Evolutionary conservation across 192 early-diverging fungal species (phyloP), one percentile per base, ranked within the genome.

Genomic region (Backusella liffmaniae): DNA sequence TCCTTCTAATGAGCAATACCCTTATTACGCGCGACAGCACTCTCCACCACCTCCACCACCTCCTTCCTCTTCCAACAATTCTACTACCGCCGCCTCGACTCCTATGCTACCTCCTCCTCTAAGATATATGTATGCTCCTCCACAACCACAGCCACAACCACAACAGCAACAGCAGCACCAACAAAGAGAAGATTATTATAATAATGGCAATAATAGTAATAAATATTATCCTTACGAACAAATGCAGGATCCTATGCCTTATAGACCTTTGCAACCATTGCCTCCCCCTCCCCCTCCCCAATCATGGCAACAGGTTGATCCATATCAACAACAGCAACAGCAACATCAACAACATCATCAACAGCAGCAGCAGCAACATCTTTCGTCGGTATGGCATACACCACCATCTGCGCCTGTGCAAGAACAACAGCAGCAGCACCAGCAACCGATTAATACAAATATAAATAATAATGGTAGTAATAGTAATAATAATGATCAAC

Each of bases 1-100:
- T 37, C 73, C 12, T 10, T 7, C 37, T 12, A 46, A 49, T 37
- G 32, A 67, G 16, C 30, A 49, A 13, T 42, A 41, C 26, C 46
- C 68, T 56, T 72, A 73, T 44, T 73, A 76, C 29, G 41, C 51
- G 53, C 34, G 68, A 70, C 75, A 76, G 21, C 68, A 49, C 70
- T 71, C 75, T 21, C 56, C 67, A 41, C 42, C 30, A 66, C 76
- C 49, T 42, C 67, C 53, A 56, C 56, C 23, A 1, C 56, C 53
- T 21, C 53, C 66, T 66, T 26, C 29, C 2, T 26, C 70, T 30
- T 29, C 42, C 26, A 41, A 23, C 23, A 62, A 62, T 29, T 62
- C 56, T 29, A 62, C 36, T 35, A 26, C 39, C 5, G 0, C 32
- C 15, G 35, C 66, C 15, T n/a, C 29, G 35, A 71, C 70, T 30